Base-by-base conservation (phyloP, 768 basidiomycete genomes). In the Lactarius hengduanensis region DNA sequence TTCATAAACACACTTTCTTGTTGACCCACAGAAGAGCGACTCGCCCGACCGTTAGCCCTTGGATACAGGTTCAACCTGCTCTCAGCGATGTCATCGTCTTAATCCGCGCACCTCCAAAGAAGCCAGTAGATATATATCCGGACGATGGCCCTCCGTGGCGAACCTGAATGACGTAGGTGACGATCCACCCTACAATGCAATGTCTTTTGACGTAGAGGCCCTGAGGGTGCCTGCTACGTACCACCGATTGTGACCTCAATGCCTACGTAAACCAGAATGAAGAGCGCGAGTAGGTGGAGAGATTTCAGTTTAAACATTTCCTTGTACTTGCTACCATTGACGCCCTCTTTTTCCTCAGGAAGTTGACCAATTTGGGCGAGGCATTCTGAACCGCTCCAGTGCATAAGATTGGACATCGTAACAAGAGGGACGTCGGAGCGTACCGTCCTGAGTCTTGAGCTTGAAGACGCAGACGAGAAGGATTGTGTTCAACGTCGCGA, bases 371-470 rank as follows among this genome's bases (percentile, higher is more conserved):
- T 84, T 67, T 83, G 74, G 1, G 72, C 67, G 20, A 88, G 76
- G 69, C 83, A 86, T 63, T 84, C 88, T 90, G 43, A 69, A 63
- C 20, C 1, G 57, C 28, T 13, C 58, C 28, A 22, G 50, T 15
- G 55, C 15, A 57, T 57, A 26, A 69, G 26, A 36, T 69, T 11
- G 28, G 45, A 26, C 30, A 20, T 34, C 26, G 2, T 10, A 18
- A 22, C 18, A 15, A 11, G 36, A 41, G 58, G 0, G n/a, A 59
- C 18, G 8, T 59, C 22, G 6, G 22, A 69, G 34, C 77, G 20
- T 57, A 88, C 92, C 86, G 71, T 92, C 87, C 72, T 92, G 90
- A 0, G 75, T 81, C 72, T 85, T 87, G 59, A 89, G 76, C n/a
- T 84, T 81, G 76, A 95, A 94, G 4, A 90, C 83, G 2, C 71